These are phyloP conservation scores for Aspergillus udagawae DNA, from an alignment of 2,329 filamentous ascomycete species.

Conservation along the genomic window DNA sequence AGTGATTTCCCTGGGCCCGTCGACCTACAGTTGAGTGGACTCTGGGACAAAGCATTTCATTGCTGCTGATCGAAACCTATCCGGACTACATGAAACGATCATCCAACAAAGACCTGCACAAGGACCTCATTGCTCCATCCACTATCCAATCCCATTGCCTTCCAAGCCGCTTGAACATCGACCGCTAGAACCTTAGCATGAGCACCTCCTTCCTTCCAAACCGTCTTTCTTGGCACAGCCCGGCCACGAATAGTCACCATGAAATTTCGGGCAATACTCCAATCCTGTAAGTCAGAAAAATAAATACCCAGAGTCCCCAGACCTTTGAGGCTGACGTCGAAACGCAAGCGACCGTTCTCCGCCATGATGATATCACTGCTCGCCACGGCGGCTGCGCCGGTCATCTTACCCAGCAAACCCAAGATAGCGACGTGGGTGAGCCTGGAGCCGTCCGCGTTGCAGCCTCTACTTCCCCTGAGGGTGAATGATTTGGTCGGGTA, in stretches of 20 bases:
- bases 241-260: constrained; percentile 71
- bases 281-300: constrained; percentile 62
- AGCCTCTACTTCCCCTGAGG: constrained; percentile 25
- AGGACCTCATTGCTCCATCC: constrained; percentile 79
- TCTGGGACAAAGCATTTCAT: neutral
- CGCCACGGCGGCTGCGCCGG: constrained; percentile 73
- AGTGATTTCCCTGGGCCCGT: neutral
- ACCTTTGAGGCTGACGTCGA: constrained; percentile 72
- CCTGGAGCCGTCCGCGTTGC: constrained; percentile 36
- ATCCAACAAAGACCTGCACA: constrained; percentile 57
- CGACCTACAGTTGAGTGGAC: neutral
- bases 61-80: neutral
- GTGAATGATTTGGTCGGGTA: constrained; percentile 61
- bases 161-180: constrained; percentile 74
- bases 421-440: constrained; percentile 58
- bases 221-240: constrained; percentile 64
- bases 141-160: constrained; percentile 62
- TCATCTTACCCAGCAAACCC: constrained; percentile 84
- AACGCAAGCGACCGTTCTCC: constrained; percentile 57
- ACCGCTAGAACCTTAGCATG: constrained; percentile 65
- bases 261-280: constrained; percentile 61
- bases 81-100: neutral
- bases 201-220: constrained; percentile 48
- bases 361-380: constrained; percentile 57
- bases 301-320: constrained; percentile 70